Evolutionary conservation across 2,329 filamentous ascomycete species (phyloP), one percentile per base, ranked within the genome.

Genomic region (Alternaria incomplexa): DNA sequence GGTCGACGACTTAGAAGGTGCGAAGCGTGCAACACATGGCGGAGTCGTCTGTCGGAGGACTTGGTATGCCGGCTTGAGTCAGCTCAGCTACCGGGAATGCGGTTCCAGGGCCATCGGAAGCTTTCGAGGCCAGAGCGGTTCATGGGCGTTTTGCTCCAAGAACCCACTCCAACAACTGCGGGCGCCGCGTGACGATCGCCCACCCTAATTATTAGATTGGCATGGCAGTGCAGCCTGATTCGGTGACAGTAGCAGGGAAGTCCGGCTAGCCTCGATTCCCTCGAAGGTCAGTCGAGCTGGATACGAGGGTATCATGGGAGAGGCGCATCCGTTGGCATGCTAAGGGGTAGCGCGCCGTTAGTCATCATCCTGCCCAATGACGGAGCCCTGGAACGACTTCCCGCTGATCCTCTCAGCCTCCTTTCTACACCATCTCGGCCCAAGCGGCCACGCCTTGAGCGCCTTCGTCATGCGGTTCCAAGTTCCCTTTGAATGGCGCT

Each of bases 221-320:
- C 56, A 51, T 26, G 46, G 48, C 48, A 40, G 17, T 44, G 30
- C 22, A 54, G 47, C 48, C 45, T 58, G 56, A 58, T 58, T 58
- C 32, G 56, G 36, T 46, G 36, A 25, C 51, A n/a, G 57, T 52
- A 58, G 26, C 45, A 57, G 44, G 44, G 54, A 28, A 25, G 47
- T 47, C 43, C 43, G 60, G 58, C 48, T 60, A 44, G 58, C 40
- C n/a, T 28, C 25, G 12, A 48, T 60, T 36, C 56, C 40, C n/a
- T 28, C 25, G 12, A 48, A 26, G 40, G 46, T 44, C 30, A 7
- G 23, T 40, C 58, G 36, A 50, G 53, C 53, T 47, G 50, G 63
- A 65, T 67, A 67, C 67, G 63, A 68, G 63, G 48, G 62, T 54
- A 28, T 56, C 48, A 58, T 52, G 59, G 47, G 28, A 57, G n/a